A percentile compares a stretch with the other conserved stretches of the same genome.
phyloP scores from a whole-genome alignment of 345 rosid genomes.

The Lepidium didymum region DNA sequence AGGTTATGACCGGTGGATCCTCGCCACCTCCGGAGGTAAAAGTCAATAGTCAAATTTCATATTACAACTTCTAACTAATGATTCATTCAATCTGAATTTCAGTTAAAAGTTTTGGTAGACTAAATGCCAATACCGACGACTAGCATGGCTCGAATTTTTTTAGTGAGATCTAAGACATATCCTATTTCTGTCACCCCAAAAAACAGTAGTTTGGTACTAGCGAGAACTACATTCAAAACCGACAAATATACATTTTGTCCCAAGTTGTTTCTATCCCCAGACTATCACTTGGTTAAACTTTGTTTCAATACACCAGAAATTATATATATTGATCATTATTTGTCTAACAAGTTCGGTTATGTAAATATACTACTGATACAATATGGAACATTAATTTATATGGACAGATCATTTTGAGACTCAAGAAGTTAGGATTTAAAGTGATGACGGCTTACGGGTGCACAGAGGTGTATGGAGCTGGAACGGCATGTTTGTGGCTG shows the following conservation, averaged over 20 bases:
- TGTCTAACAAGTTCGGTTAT: not conserved
- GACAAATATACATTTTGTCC: too few relatives aligned
- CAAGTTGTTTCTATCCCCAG: too few relatives aligned
- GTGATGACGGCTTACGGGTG: conserved; percentile 1
- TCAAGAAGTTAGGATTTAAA: conserved; percentile 13
- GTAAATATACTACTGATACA: not conserved
- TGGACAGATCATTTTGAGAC: not conserved
- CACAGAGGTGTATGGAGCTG: conserved; percentile 5
- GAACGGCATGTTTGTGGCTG: conserved; percentile 5
- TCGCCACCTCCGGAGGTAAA: conserved; percentile 58
- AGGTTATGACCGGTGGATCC: conserved; percentile 70
- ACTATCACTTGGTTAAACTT: not conserved
- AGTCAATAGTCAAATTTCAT: not conserved
- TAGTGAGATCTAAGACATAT: too few relatives aligned
- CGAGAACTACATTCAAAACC: too few relatives aligned
- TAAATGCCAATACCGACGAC: too few relatives aligned
- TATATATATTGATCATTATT: not conserved
- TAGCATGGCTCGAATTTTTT: too few relatives aligned
- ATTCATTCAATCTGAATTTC: conserved; percentile 1
- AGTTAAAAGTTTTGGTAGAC: not conserved
- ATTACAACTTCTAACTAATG: conserved; percentile 10
- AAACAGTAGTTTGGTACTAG: too few relatives aligned
- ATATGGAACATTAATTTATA: not conserved
- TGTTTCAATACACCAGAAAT: not conserved
- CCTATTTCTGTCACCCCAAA: too few relatives aligned